Conservation (phyloP, 768 basidiomycete species). For the Lentinula detonsa region DNA sequence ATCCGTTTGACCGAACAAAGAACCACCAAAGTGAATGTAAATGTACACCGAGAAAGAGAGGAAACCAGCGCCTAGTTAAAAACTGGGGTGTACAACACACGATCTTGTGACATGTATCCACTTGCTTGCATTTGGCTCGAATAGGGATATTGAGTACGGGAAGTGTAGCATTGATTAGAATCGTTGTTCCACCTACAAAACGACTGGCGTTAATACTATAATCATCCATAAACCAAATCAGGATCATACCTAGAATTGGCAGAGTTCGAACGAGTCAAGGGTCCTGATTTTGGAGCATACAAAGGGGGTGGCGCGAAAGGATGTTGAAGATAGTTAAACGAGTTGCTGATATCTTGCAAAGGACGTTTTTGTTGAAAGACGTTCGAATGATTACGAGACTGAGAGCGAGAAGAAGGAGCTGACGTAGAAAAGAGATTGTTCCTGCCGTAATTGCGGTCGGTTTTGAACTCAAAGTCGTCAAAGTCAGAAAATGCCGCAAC, state of each 20-base stretch:
- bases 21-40: not conserved
- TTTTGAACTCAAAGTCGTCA: not conserved
- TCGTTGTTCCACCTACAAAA: not conserved
- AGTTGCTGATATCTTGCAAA: slow-evolving; percentile 8
- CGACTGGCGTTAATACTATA: not conserved
- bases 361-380: not conserved
- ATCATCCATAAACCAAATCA: not conserved
- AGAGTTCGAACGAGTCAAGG: slow-evolving; percentile 3
- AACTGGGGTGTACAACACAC: not conserved
- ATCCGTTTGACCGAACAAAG: not conserved
- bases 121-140: not conserved
- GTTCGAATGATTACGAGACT: slow-evolving; percentile 1
- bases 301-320: slow-evolving; percentile 4
- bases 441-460: not conserved
- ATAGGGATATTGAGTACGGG: not conserved
- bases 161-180: not conserved
- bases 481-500: not conserved
- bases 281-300: slow-evolving; percentile 2
- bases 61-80: not conserved
- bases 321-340: slow-evolving; percentile 3
- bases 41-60: not conserved
- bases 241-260: not conserved
- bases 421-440: not conserved
- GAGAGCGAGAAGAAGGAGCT: slow-evolving; percentile 1
- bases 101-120: not conserved